Percentiles rank a stretch among this genome's conserved stretches.
Conservation (phyloP, 2,329 filamentous ascomycete genomes). For the Leptographium flavum region DNA sequence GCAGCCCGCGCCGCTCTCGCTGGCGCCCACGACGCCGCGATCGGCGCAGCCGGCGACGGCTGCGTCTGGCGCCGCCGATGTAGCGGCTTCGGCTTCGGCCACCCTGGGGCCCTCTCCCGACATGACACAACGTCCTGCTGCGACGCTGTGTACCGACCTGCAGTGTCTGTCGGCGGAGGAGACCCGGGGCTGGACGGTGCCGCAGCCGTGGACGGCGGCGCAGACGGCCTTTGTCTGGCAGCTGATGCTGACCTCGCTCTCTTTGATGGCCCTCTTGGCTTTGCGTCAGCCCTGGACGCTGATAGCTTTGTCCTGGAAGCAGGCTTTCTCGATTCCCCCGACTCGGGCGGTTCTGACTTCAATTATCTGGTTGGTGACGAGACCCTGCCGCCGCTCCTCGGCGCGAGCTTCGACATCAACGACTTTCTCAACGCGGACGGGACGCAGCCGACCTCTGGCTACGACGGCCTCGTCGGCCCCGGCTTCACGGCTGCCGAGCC, state of each 20-base stretch:
- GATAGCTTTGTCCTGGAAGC: conserved; percentile 66
- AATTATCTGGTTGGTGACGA: conserved; percentile 52
- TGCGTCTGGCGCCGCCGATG: conserved; percentile 5
- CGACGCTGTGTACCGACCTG: conserved; percentile 98
- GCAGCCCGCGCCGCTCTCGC: background rate
- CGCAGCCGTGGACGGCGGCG: conserved; percentile 26
- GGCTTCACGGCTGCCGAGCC: conserved; percentile 31
- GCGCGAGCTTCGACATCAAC: conserved; percentile 30
- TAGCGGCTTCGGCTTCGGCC: conserved; percentile 13
- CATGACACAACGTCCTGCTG: conserved; percentile 99
- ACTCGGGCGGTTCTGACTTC: conserved; percentile 50
- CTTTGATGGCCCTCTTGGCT: conserved; percentile 54
- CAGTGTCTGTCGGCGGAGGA: conserved; percentile 87
- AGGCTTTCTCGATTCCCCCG: conserved; percentile 61
- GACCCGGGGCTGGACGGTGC: conserved; percentile 30
- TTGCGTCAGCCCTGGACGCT: conserved; percentile 54
- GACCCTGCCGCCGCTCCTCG: conserved; percentile 27
- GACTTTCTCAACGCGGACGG: conserved; percentile 42
- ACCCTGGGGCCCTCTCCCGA: conserved; percentile 48
- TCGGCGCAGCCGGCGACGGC: background rate
- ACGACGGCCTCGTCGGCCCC: conserved; percentile 29
- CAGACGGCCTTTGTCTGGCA: conserved; percentile 33
- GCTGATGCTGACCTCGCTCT: conserved; percentile 48
- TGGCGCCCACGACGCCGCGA: background rate
- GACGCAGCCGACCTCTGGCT: conserved; percentile 19